Base-by-base conservation (phyloP, 106 monocot genomes). In the Iris macrosiphon region DNA sequence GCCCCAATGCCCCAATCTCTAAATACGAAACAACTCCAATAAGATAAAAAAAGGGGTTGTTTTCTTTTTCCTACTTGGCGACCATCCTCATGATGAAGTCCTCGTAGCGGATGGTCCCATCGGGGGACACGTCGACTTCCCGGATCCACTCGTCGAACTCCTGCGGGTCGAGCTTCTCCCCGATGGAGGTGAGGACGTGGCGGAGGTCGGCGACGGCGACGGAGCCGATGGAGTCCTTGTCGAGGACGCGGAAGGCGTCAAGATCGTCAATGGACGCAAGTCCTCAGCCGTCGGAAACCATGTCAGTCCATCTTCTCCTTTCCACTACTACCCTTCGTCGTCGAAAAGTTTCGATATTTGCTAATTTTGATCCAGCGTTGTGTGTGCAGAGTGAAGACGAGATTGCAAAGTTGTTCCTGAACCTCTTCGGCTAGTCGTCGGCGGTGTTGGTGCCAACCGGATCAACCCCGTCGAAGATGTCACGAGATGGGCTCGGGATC, bases 71-170 rank as follows among this genome's bases (percentile, higher is more conserved):
- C 49, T 49, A 94, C 64, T 88, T 94, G 59, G 93, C 93, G 60
- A 81, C 72, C 74, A 94, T 94, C 55, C 87, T 74, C 43, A 72
- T 75, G 57, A 94, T 94, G 72, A 94, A 84, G 26, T 94, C 93
- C 64, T 94, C 93, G 73, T 94, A 94, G 43, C 52, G 55, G 60
- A 94, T 88, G 52, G 61, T 81, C 6, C 88, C 93, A 28, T 94
- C 87, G 8, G 74, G 57, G 7, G 57, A 68, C 17, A 94, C 93
- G 18, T 88, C 81, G 16, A 94, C 84, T 72, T 94, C 93, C 30
- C 88, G 73, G 63, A 94, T 88, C 93, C 93, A 94, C 67, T 94
- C 93, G 49, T 94, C 93, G 49, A 94, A 94, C 78, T 94, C 88
- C 6, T 55, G 58, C 17, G 77, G 75, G 20, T 88, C 93, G 27